A percentile compares a stretch with the other conserved stretches of the same genome.
These are phyloP conservation scores for Onygenales sp. DNA, from an alignment of 2,329 filamentous ascomycete genomes.

Conservation along the genomic window DNA sequence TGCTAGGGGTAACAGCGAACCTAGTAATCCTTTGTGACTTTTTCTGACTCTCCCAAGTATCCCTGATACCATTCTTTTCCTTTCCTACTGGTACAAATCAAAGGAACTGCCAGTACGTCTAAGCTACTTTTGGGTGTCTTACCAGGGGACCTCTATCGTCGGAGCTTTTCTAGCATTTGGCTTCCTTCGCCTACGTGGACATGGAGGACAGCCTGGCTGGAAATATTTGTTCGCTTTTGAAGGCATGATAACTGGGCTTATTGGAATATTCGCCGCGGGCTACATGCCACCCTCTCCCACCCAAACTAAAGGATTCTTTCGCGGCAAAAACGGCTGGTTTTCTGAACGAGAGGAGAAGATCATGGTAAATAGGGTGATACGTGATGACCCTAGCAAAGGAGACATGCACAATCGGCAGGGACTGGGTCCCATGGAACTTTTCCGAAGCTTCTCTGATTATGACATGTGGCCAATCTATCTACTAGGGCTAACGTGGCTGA, in stretches of 20 bases:
- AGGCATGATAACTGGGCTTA: slow-evolving; percentile 41
- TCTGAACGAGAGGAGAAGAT: slow-evolving; percentile 59
- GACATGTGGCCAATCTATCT: slow-evolving; percentile 50
- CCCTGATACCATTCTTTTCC: slow-evolving; percentile 42
- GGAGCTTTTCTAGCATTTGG: slow-evolving; percentile 39
- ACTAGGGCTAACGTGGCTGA: slow-evolving; percentile 37
- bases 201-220: slow-evolving; percentile 32
- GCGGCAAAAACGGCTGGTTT: slow-evolving; percentile 57
- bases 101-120: slow-evolving; percentile 59
- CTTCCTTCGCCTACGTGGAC: slow-evolving; percentile 29
- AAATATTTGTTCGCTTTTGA: slow-evolving; percentile 34
- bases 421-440: slow-evolving; percentile 39
- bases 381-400: slow-evolving; percentile 49
- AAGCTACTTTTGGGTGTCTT: slow-evolving; percentile 61
- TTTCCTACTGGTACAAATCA: slow-evolving; percentile 68
- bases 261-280: slow-evolving; percentile 47
- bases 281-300: slow-evolving; percentile 58
- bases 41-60: slow-evolving; percentile 19
- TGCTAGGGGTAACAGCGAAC: background rate
- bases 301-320: slow-evolving; percentile 52
- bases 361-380: slow-evolving; percentile 54
- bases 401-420: slow-evolving; percentile 53
- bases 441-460: slow-evolving; percentile 43
- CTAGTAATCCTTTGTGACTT: no score
- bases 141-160: slow-evolving; percentile 39